Percentiles rank a stretch among this genome's conserved stretches.
These are phyloP conservation scores for Collybia sp. DNA, from an alignment of 768 basidiomycete genomes.

Conservation along the genomic window DNA sequence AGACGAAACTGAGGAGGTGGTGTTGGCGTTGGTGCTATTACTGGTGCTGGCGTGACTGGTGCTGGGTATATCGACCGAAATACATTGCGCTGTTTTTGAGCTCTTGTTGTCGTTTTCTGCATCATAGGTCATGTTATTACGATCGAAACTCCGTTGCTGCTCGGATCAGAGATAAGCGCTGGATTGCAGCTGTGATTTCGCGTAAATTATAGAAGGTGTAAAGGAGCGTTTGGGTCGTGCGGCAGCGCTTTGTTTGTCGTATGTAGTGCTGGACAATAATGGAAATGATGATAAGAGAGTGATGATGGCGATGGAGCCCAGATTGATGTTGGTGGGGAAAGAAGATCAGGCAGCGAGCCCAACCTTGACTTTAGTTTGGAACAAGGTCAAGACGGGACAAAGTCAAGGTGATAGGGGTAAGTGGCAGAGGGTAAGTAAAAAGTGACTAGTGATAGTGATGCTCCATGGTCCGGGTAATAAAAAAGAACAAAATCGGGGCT, in stretches of 20 bases:
- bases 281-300: too few relatives aligned
- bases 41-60: background rate
- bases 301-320: slow-evolving; percentile 3
- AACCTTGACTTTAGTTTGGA: slow-evolving; percentile 1
- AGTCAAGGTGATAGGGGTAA: background rate
- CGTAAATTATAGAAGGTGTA: too few relatives aligned
- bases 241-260: too few relatives aligned
- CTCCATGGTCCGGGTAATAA: too few relatives aligned
- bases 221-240: too few relatives aligned
- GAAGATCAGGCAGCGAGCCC: slow-evolving; percentile 10
- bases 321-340: slow-evolving; percentile 24
- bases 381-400: background rate
- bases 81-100: slow-evolving; percentile 33
- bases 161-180: too few relatives aligned
- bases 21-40: too few relatives aligned
- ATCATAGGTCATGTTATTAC: slow-evolving; percentile 12
- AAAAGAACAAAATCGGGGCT: too few relatives aligned
- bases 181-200: too few relatives aligned
- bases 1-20: slow-evolving; percentile 20
- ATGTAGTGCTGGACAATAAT: too few relatives aligned
- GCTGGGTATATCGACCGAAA: slow-evolving; percentile 33
- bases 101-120: background rate
- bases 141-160: too few relatives aligned
- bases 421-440: background rate
- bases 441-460: too few relatives aligned